These are phyloP conservation scores for Cladosporium sp. DNA, from an alignment of 2,329 filamentous ascomycete species.

Conservation along the genomic window DNA sequence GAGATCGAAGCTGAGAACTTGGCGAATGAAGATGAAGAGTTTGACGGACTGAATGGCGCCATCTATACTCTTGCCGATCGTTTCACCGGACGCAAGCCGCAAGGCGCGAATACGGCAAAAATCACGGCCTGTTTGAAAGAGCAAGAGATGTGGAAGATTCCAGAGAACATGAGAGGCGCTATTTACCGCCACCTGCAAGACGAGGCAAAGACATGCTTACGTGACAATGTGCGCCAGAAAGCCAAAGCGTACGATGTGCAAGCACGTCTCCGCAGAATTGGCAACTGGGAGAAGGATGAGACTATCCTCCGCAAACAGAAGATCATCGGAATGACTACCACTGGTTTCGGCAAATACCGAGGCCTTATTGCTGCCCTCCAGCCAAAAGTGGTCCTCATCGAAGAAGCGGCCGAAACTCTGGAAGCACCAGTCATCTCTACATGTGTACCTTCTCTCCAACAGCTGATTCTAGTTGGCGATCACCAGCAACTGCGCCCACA, in stretches of 20 bases:
- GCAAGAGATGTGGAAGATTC: slow-evolving; percentile 63
- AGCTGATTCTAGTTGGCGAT: slow-evolving; percentile 72
- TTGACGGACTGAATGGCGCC: slow-evolving; percentile 40
- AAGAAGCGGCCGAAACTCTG: slow-evolving; percentile 77
- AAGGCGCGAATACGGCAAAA: slow-evolving; percentile 34
- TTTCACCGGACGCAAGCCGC: slow-evolving; percentile 35
- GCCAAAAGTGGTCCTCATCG: slow-evolving; percentile 70
- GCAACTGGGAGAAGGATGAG: slow-evolving; percentile 60
- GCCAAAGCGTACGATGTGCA: slow-evolving; percentile 53
- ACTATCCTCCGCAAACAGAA: slow-evolving; percentile 61
- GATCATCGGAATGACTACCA: slow-evolving; percentile 71
- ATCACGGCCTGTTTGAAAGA: slow-evolving; percentile 42
- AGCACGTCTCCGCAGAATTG: slow-evolving; percentile 56
- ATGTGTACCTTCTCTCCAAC: slow-evolving; percentile 62
- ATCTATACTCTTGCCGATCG: slow-evolving; percentile 41
- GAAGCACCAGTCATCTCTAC: slow-evolving; percentile 63
- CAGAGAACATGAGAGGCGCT: slow-evolving; percentile 55
- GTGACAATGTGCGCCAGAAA: slow-evolving; percentile 50
- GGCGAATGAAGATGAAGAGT: slow-evolving; percentile 38
- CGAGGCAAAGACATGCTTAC: slow-evolving; percentile 52
- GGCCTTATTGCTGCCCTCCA: slow-evolving; percentile 65
- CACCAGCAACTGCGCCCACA: slow-evolving; percentile 76
- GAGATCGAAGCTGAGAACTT: slow-evolving; percentile 63
- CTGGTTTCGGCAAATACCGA: slow-evolving; percentile 78
- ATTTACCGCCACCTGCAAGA: slow-evolving; percentile 68